These are phyloP conservation scores for Linnemannia schmuckeri DNA, from an alignment of 192 early-diverging fungal species.

Conservation along the genomic window DNA sequence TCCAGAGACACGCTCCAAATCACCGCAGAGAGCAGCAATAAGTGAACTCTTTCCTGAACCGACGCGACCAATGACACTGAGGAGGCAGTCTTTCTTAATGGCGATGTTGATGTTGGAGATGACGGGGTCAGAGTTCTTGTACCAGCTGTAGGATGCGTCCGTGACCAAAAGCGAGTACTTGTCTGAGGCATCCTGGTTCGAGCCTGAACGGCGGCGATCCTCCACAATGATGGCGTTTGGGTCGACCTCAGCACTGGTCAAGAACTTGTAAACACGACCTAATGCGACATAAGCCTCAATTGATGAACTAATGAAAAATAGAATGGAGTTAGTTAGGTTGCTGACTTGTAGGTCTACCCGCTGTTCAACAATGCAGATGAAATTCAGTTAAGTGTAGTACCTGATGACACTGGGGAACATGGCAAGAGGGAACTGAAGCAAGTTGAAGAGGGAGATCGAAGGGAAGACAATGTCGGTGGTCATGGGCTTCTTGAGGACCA, in stretches of 20 bases:
- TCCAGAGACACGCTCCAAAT: conserved; percentile 81
- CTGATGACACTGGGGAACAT: conserved; percentile 89
- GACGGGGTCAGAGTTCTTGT: conserved; percentile 39
- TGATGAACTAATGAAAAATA: conserved; percentile 22
- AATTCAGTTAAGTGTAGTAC: conserved; percentile 21
- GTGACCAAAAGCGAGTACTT: conserved; percentile 37
- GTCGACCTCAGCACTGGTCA: conserved; percentile 80
- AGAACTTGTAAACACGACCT: conserved; percentile 81
- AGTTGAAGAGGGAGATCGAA: conserved; percentile 91
- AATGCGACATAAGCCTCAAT: conserved; percentile 89
- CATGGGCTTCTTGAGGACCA: conserved; percentile 70
- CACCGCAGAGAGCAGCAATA: conserved; percentile 76
- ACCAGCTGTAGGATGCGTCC: conserved; percentile 52
- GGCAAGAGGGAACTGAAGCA: conserved; percentile 90
- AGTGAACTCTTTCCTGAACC: conserved; percentile 70
- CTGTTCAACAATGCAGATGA: neutral
- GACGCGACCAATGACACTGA: conserved; percentile 54
- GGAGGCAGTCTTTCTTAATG: conserved; percentile 38
- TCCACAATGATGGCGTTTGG: conserved; percentile 44
- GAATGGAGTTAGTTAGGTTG: neutral
- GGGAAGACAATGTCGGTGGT: conserved; percentile 86
- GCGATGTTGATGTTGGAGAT: conserved; percentile 40
- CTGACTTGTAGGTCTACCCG: no score
- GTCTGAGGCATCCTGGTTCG: conserved; percentile 21
- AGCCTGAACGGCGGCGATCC: conserved; percentile 12